Percentiles rank a stretch among this genome's conserved stretches.
Evolutionary conservation across 371 early-diverging fungal genomes (phyloP).

Genomic region (Apophysomyces ossiformis): DNA sequence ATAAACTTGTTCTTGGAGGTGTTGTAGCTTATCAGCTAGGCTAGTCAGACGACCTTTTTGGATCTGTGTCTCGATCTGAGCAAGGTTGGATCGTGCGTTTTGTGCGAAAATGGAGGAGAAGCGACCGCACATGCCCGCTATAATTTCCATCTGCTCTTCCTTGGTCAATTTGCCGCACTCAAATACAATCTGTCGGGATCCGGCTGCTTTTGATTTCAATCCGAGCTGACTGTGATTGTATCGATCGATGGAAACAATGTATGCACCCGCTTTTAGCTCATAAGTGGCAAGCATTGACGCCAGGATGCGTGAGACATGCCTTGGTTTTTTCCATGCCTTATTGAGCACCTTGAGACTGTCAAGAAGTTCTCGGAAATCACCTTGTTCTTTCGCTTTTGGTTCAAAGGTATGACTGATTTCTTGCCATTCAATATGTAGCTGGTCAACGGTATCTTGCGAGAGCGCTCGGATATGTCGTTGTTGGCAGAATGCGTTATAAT

Average conservation of each 20-base stretch:
- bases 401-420: conserved; percentile 33
- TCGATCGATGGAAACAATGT: conserved; percentile 29
- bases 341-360: conserved; percentile 19
- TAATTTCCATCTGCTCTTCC: conserved; percentile 24
- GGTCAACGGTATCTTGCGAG: conserved; percentile 16
- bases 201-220: conserved; percentile 22
- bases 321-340: conserved; percentile 28
- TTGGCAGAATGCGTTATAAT: conserved; percentile 24
- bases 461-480: conserved; percentile 20
- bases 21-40: conserved; percentile 13
- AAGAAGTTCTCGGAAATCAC: conserved; percentile 12
- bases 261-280: conserved; percentile 20
- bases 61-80: conserved; percentile 27
- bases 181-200: conserved; percentile 30
- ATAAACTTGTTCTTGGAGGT: conserved; percentile 20
- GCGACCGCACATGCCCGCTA: conserved; percentile 26
- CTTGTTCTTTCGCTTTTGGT: conserved; percentile 33
- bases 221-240: conserved; percentile 31
- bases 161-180: conserved; percentile 22
- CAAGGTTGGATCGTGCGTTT: conserved; percentile 35
- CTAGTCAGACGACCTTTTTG: conserved; percentile 17
- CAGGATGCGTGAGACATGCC: conserved; percentile 25
- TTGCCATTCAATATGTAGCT: conserved; percentile 36
- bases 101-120: conserved; percentile 33
- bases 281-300: conserved; percentile 26